phyloP scores from a whole-genome alignment of 208 protist species.

The Phytomonas sp. region DNA sequence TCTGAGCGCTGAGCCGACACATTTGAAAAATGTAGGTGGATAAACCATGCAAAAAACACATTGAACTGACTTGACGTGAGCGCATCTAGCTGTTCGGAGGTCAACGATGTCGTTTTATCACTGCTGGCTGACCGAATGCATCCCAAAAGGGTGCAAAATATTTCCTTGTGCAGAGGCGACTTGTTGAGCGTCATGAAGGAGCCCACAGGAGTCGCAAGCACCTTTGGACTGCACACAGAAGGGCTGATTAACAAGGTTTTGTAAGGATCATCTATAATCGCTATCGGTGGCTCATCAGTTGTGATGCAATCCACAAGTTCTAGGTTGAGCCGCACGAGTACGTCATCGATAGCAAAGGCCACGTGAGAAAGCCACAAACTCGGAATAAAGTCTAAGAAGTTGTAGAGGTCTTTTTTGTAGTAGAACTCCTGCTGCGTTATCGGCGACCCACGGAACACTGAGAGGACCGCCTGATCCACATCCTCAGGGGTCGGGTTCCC shows the following conservation, averaged over 20 bases:
- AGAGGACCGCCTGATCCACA: constrained; percentile 22
- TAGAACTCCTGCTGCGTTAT: constrained; percentile 17
- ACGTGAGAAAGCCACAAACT: constrained; percentile 37
- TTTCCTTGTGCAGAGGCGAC: constrained; percentile 25
- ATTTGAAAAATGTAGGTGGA: constrained; percentile 51
- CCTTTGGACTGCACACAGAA: neutral
- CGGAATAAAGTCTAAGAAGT: constrained; percentile 37
- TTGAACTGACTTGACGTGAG: constrained; percentile 42
- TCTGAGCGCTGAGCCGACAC: constrained; percentile 33
- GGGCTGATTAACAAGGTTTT: constrained; percentile 33
- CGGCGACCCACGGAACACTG: constrained; percentile 18
- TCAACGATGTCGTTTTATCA: constrained; percentile 10
- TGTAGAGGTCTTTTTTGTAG: constrained; percentile 25
- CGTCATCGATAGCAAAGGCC: constrained; percentile 12
- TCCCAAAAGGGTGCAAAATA: constrained; percentile 52
- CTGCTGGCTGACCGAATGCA: neutral
- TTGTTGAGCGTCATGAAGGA: constrained; percentile 29
- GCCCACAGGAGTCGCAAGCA: neutral
- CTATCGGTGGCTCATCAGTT: constrained; percentile 54
- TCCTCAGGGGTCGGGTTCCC: constrained; percentile 47
- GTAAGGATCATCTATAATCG: constrained; percentile 28
- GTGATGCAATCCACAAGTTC: constrained; percentile 68
- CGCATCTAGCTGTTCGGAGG: neutral
- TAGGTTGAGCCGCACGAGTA: constrained; percentile 19
- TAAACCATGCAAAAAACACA: constrained; percentile 72